Base-by-base conservation (phyloP, 768 basidiomycete species). In the Sarcodon aspratus region DNA sequence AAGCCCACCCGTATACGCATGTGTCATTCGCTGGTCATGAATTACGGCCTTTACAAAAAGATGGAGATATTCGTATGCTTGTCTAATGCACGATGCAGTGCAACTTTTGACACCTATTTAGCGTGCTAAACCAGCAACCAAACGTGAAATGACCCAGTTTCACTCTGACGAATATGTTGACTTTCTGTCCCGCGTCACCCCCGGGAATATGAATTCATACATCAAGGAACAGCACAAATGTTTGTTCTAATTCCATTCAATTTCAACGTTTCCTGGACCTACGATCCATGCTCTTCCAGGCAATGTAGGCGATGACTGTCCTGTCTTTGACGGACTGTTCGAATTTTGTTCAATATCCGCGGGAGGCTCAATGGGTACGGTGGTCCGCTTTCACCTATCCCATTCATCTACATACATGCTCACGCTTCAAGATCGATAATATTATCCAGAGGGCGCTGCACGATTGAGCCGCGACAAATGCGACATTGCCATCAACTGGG, bases 1-100 rank as follows among this genome's bases (percentile, higher is more conserved):
- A 95, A 96, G 61, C 95, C 95, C 6, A 97, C 95, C 17, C 78
- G 96, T 34, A 96, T 98, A 72, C 83, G 95, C 57, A 99, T 99
- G 96, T 97, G 94, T 63, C 96, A 99, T 68, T 94, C 94, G 9
- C 74, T 99, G 47, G 96, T 99, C 49, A 99, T 99, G 96, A 99
- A 98, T 68, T 97, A 97, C 64, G 93, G 94, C 15, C 69, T 99
- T 13, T 99, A 99, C 72, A 97, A 97, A 69, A 93, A 93, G 69
- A 99, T 99, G 96, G 96, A 99, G 66, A 99, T 99, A 55, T 99
- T 97, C 58, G 96, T 97, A 61, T 57, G 48, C 34, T 21, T 49
- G 37, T 46, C 36, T 50, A 6, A 3, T 15, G n/a, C 21, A 36
- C 21, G 18, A 15, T 17, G 18, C 12, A 21, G 15, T 17, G 21